A percentile compares a stretch with the other conserved stretches of the same genome.
These are phyloP conservation scores for Cladophialophora yegresii DNA, from an alignment of 2,329 filamentous ascomycete species.

Conservation along the genomic window DNA sequence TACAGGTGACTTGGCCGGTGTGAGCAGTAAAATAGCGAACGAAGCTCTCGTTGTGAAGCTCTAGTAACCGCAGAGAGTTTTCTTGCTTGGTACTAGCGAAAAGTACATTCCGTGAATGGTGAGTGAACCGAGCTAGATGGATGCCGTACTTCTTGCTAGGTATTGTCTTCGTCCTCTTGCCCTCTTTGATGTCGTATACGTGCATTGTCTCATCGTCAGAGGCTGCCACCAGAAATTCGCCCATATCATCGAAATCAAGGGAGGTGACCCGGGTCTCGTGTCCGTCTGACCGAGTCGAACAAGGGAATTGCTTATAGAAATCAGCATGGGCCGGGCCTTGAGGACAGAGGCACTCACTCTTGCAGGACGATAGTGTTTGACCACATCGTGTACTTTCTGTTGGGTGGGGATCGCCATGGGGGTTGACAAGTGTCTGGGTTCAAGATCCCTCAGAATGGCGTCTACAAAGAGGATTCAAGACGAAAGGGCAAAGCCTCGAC, in stretches of 20 bases:
- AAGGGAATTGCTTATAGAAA: constrained; percentile 57
- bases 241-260: constrained; percentile 93
- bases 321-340: background rate
- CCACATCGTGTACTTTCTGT: constrained; percentile 74
- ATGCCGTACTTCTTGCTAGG: constrained; percentile 97
- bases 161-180: constrained; percentile 82
- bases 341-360: constrained; percentile 58
- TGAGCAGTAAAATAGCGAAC: constrained; percentile 96
- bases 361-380: constrained; percentile 74
- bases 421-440: background rate
- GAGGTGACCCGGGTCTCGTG: constrained; percentile 71
- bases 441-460: background rate
- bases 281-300: constrained; percentile 39
- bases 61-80: constrained; percentile 78
- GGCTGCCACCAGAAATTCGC: constrained; percentile 86
- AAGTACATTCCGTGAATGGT: constrained; percentile 85
- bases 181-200: constrained; percentile 90
- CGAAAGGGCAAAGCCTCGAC: background rate
- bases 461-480: background rate
- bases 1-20: constrained; percentile 76
- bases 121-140: constrained; percentile 90
- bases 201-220: constrained; percentile 94
- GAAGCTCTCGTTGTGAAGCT: constrained; percentile 91
- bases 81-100: constrained; percentile 97
- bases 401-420: constrained; percentile 30